These are phyloP conservation scores for Zygnema circumcarinatum DNA, from an alignment of 139 green algal species.

Conservation along the genomic window DNA sequence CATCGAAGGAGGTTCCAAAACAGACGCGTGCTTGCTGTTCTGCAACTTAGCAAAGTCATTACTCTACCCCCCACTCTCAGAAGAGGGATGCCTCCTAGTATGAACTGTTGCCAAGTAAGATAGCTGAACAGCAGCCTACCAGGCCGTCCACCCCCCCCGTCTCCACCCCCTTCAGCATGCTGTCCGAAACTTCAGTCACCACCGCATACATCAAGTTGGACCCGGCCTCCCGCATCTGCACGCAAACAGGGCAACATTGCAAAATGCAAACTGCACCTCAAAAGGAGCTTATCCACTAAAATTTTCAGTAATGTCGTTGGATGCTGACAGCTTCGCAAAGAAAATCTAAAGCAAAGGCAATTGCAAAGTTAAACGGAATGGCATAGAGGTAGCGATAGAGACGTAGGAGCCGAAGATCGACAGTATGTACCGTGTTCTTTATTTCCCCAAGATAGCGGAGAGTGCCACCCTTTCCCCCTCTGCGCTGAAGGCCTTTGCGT, in stretches of 20 bases:
- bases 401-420: too few species aligned
- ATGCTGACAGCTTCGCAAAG: background rate
- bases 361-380: too few species aligned
- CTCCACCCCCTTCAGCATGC: conserved; percentile 45
- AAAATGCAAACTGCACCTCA: background rate
- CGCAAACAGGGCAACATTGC: background rate
- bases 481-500: conserved; percentile 25
- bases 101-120: too few species aligned
- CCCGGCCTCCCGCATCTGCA: conserved; percentile 44
- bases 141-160: conserved; percentile 44
- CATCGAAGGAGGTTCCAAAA: too few species aligned
- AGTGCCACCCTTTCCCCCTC: conserved; percentile 14
- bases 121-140: too few species aligned
- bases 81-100: too few species aligned
- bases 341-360: too few species aligned
- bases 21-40: too few species aligned
- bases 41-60: too few species aligned
- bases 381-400: too few species aligned
- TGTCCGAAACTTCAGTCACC: conserved; percentile 51
- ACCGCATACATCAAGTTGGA: conserved; percentile 50
- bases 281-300: background rate
- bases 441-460: conserved; percentile 38
- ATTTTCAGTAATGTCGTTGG: background rate
- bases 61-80: too few species aligned
- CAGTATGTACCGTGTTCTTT: conserved; percentile 18